These are phyloP conservation scores for Triticum dicoccoides DNA, from an alignment of 176 grass and related monocot species.

Conservation along the genomic window DNA sequence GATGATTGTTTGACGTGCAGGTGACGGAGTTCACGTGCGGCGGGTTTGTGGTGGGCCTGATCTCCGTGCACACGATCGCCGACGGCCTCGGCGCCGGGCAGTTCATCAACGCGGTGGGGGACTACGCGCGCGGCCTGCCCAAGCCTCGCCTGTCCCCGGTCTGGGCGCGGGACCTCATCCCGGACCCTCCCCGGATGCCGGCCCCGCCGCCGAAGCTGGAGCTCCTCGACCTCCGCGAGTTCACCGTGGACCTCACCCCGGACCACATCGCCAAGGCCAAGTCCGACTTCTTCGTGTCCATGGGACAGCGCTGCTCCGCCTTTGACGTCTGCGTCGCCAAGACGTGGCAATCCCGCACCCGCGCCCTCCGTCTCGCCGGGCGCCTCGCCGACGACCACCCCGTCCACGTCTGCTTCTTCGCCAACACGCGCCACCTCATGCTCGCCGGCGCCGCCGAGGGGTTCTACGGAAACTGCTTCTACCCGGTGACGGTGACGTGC, in stretches of 20 bases:
- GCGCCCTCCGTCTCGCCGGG: conserved; percentile 36
- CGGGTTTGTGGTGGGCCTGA: conserved; percentile 73
- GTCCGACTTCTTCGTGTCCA: conserved; percentile 44
- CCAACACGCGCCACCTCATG: conserved; percentile 74
- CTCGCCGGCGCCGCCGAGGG: conserved; percentile 15
- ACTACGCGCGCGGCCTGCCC: conserved; percentile 42
- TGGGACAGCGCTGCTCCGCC: conserved; percentile 70
- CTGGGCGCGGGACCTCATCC: conserved; percentile 65
- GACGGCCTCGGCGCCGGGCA: conserved; percentile 83
- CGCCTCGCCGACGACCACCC: not conserved
- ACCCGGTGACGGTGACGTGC: conserved; percentile 54
- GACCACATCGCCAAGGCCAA: conserved; percentile 52
- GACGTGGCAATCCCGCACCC: conserved; percentile 69
- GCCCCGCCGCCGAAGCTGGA: conserved; percentile 31
- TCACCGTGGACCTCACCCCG: conserved; percentile 39
- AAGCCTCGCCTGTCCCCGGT: conserved; percentile 44
- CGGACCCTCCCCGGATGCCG: conserved; percentile 60
- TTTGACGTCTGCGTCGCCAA: conserved; percentile 81
- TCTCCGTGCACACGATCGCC: conserved; percentile 79
- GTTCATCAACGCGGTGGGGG: conserved; percentile 78
- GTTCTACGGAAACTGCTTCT: conserved; percentile 99
- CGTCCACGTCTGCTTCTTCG: conserved; percentile 83
- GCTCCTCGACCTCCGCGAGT: conserved; percentile 50
- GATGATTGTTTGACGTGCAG: conserved; percentile 21
- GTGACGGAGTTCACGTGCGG: conserved; percentile 88